Conservation (phyloP, 2,329 filamentous ascomycete genomes). For the Penicillium glabrum region DNA sequence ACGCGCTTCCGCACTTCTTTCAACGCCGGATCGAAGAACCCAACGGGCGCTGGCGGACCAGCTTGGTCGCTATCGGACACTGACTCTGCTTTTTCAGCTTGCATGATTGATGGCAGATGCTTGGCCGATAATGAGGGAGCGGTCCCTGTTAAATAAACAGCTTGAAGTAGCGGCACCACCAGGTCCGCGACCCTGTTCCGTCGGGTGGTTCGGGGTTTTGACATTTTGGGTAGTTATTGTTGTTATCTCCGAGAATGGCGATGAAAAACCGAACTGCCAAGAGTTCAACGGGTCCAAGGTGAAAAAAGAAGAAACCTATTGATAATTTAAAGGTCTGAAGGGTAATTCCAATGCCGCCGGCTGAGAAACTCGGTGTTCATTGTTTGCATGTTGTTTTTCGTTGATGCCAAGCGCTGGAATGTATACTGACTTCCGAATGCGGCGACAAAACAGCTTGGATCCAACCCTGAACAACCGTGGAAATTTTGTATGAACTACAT, state of each 20-base stretch:
- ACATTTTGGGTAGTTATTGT: conserved; percentile 2
- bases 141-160: not conserved
- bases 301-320: not conserved
- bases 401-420: not conserved
- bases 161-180: not conserved
- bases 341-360: not conserved
- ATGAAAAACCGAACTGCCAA: not conserved
- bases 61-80: not conserved
- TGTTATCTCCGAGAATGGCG: conserved; percentile 4
- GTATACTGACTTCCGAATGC: not conserved
- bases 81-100: not conserved
- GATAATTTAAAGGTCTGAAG: not conserved
- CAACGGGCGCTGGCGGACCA: conserved; percentile 16
- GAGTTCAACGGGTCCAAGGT: not conserved
- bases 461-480: not conserved
- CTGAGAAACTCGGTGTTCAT: not conserved
- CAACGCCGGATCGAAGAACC: conserved; percentile 29
- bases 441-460: not conserved
- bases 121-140: not conserved
- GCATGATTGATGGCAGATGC: not conserved
- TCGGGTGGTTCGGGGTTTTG: conserved; percentile 2
- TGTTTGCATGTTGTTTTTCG: not conserved
- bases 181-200: conserved; percentile 9
- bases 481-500: not conserved
- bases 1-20: conserved; percentile 21